Evolutionary conservation across 306 rosid species (phyloP).

Genomic region (Pueraria montana): DNA sequence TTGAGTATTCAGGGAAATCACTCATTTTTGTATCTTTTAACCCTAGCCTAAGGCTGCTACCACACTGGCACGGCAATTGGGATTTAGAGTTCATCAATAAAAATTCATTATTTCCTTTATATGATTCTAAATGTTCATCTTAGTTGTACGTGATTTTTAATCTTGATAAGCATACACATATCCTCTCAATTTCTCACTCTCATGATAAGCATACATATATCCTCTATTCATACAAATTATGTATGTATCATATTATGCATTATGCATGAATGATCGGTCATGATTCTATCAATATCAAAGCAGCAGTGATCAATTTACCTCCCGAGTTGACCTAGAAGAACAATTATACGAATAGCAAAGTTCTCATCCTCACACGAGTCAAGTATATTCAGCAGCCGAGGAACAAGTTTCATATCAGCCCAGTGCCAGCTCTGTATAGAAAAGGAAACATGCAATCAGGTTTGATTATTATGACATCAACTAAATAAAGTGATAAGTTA

Average conservation of each 20-base stretch:
- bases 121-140: neutral
- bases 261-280: conserved; percentile 21
- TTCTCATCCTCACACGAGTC: conserved; percentile 61
- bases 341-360: conserved; percentile 58
- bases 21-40: neutral
- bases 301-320: conserved; percentile 62
- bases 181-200: neutral
- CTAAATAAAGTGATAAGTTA: conserved; percentile 13
- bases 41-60: neutral
- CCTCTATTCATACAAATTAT: neutral
- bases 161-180: conserved; percentile 26
- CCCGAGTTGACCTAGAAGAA: conserved; percentile 94
- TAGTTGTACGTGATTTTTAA: neutral
- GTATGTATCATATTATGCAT: neutral
- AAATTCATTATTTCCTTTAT: neutral
- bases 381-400: conserved; percentile 66
- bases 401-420: conserved; percentile 65
- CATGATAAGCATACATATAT: conserved; percentile 15
- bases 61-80: neutral
- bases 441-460: conserved; percentile 45
- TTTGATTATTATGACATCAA: conserved; percentile 23
- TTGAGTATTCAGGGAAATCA: neutral
- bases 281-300: conserved; percentile 25
- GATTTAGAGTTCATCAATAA: neutral
- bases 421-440: conserved; percentile 84